Conservation (phyloP, 305 asterid genomes). For the Plantago lanceolata region DNA sequence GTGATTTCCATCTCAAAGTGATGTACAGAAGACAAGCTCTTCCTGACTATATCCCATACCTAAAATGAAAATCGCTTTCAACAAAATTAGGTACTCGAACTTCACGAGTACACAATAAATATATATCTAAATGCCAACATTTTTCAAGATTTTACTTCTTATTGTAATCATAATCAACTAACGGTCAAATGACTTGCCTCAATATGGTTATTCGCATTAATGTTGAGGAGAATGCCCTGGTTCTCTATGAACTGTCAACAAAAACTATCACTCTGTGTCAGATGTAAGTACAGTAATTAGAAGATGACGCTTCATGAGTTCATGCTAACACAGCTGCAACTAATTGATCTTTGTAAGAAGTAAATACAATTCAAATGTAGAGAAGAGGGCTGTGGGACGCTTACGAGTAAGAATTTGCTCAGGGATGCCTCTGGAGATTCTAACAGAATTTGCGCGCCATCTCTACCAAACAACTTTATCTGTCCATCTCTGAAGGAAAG, state of each 20-base stretch:
- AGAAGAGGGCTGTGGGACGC: slow-evolving; percentile 14
- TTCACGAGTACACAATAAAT: slow-evolving; percentile 7
- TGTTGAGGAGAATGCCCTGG: slow-evolving; percentile 58
- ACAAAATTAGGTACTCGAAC: slow-evolving; percentile 21
- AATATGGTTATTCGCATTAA: slow-evolving; percentile 62
- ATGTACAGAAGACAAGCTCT: slow-evolving; percentile 49
- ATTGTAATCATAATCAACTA: slow-evolving; percentile 3
- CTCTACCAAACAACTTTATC: slow-evolving; percentile 74
- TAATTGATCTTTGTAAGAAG: not conserved
- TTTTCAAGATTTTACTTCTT: not conserved
- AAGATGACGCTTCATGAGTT: slow-evolving; percentile 5
- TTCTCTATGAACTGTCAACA: slow-evolving; percentile 68
- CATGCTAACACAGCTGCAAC: too few relatives aligned
- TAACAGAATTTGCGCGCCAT: slow-evolving; percentile 64
- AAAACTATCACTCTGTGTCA: slow-evolving; percentile 24
- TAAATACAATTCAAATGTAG: slow-evolving; percentile 3
- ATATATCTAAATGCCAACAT: not conserved
- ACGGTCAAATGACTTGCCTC: slow-evolving; percentile 52
- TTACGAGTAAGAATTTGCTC: slow-evolving; percentile 71
- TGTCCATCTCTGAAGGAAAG: slow-evolving; percentile 64
- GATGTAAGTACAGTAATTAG: slow-evolving; percentile 13
- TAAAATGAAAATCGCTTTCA: slow-evolving; percentile 28
- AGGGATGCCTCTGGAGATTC: slow-evolving; percentile 56
- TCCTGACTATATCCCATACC: slow-evolving; percentile 84
- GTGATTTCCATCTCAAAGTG: slow-evolving; percentile 60